Evolutionary conservation across 2,329 filamentous ascomycete species (phyloP).

Genomic region (Trichoderma oligosporum): DNA sequence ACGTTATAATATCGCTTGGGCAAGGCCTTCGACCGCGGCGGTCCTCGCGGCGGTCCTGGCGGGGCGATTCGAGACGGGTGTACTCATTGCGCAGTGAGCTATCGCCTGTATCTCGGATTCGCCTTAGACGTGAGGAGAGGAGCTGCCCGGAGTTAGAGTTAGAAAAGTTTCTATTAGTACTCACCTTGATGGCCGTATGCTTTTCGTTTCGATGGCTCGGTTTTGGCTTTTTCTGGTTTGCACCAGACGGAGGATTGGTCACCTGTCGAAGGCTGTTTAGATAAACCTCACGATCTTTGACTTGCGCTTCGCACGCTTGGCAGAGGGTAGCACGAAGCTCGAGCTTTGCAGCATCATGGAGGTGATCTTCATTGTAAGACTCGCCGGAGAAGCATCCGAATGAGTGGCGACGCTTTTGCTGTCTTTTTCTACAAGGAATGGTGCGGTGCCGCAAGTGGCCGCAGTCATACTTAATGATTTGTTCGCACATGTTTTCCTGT

Average conservation of each 20-base stretch:
- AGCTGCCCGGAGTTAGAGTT: not conserved
- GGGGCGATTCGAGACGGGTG: not conserved
- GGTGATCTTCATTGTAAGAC: not conserved
- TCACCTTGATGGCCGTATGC: not conserved
- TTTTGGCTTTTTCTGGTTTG: not conserved
- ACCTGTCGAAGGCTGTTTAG: not conserved
- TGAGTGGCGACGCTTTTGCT: not conserved
- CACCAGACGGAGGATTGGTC: not conserved
- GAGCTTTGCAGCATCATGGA: not conserved
- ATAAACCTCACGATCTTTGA: not conserved
- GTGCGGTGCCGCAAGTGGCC: slow-evolving; percentile 22
- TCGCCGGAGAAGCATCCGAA: not conserved
- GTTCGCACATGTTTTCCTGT: slow-evolving; percentile 24
- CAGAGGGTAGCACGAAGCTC: slow-evolving; percentile 4
- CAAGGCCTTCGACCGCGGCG: not conserved
- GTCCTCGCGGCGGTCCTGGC: not conserved
- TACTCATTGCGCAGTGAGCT: not conserved
- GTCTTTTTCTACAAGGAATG: not conserved
- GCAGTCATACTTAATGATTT: slow-evolving; percentile 24
- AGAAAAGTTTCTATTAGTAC: not conserved
- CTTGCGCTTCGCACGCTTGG: not conserved
- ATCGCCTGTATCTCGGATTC: not conserved
- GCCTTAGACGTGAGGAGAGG: not conserved
- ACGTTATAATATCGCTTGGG: not conserved
- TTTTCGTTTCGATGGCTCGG: not conserved